phyloP scores from a whole-genome alignment of 768 basidiomycete genomes.

The Solioccasus polychromus region DNA sequence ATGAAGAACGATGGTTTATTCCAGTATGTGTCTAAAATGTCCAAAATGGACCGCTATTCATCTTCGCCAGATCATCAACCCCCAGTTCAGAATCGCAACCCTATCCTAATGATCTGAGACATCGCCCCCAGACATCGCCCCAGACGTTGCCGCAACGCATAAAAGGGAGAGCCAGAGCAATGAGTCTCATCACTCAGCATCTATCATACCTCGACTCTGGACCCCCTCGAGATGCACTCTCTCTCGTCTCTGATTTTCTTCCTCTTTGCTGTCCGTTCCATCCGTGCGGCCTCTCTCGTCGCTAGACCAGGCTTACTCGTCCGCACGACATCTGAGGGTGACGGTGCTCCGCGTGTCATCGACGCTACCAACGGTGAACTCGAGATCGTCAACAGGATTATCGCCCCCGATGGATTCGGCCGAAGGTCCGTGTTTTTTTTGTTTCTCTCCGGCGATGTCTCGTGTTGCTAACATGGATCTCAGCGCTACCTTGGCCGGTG shows the following conservation, averaged over 20 bases:
- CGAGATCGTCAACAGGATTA: conserved; percentile 39
- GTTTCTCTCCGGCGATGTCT: not conserved
- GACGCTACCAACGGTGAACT: conserved; percentile 31
- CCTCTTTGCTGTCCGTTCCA: conserved; percentile 10
- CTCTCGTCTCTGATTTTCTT: conserved; percentile 10
- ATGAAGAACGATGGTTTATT: too few relatives aligned
- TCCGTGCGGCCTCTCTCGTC: conserved; percentile 18
- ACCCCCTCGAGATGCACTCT: conserved; percentile 20
- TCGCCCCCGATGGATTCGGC: conserved; percentile 50
- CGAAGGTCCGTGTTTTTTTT: conserved; percentile 39
- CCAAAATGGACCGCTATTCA: too few relatives aligned
- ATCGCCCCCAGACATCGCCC: too few relatives aligned
- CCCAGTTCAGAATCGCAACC: too few relatives aligned
- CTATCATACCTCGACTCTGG: conserved; percentile 11
- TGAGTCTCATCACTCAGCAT: not conserved
- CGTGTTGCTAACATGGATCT: not conserved
- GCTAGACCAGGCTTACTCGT: conserved; percentile 4
- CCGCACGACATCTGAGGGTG: conserved; percentile 1
- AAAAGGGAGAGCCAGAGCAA: conserved; percentile 5
- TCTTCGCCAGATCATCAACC: too few relatives aligned
- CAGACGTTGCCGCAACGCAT: conserved; percentile 10
- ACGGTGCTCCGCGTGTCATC: conserved; percentile 11
- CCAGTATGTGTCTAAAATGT: too few relatives aligned
- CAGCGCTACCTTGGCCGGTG: conserved; percentile 45
- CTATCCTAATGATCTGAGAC: too few relatives aligned